Base-by-base conservation (phyloP, 2,329 filamentous ascomycete species). In the Fusarium sp. region DNA sequence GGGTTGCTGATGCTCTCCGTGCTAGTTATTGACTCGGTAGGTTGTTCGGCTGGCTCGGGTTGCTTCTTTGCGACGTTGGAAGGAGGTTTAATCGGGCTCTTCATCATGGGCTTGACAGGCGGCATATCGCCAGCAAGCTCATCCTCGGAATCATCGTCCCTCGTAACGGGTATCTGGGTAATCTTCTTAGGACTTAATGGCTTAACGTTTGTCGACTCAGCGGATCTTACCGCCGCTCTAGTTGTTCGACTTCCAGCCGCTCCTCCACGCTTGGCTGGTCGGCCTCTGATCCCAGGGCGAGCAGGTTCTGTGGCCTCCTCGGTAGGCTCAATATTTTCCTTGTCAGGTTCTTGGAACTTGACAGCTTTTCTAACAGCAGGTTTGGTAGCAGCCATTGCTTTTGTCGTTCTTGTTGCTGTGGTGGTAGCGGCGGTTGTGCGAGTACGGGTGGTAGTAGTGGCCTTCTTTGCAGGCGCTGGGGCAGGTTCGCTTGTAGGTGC, bases 141-240 rank as follows among this genome's bases (percentile, higher is more conserved):
- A 71, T 90, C 87, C 49, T 89, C 87, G 15, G 87, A 88, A 47
- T 75, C 72, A 49, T 85, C 84, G 50, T 85, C 84, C 66, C 78
- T 77, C 72, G 73, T 80, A 62, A 80, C 68, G 48, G 82, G 79
- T 68, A 89, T 79, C 78, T 89, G 86, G 39, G 86, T 86, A 68
- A 86, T 83, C 81, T 90, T 90, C 81, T 86, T 89, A 78, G 87
- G 87, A 77, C 87, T 89, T 52, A 90, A 79, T 32, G 88, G 87
- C 56, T 82, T 82, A 66, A 82, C 83, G 39, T 79, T 75, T 55
- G 77, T 75, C 56, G 79, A 65, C n/a, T 71, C 49, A 32, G 72
- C 58, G 42, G 70, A 53, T 65, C 73, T 77, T 62, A 78, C 71
- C 55, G 75, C 74, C 17, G 77, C 75, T 55, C 77, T 77, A 23